These are phyloP conservation scores for Lactarius sp. DNA, from an alignment of 768 basidiomycete genomes.

Conservation along the genomic window DNA sequence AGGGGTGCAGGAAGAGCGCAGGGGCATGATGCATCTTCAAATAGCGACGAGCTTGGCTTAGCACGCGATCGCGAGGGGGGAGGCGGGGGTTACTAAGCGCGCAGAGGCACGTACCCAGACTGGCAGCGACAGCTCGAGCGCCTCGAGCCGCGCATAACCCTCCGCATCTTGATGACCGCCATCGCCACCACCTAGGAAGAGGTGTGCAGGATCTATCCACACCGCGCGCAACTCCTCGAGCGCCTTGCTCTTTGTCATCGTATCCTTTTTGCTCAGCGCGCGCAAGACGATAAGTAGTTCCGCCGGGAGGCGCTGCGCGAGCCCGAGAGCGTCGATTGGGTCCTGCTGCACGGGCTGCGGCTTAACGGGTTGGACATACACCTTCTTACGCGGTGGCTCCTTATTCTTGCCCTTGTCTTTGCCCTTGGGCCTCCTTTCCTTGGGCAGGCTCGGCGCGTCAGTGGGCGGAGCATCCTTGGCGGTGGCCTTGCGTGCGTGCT, in stretches of 20 bases:
- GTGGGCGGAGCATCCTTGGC: constrained; percentile 29
- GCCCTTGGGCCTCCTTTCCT: constrained; percentile 47
- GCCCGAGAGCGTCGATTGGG: constrained; percentile 80
- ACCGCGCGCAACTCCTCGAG: constrained; percentile 72
- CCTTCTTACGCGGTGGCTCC: constrained; percentile 76
- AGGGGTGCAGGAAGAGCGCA: constrained; percentile 63
- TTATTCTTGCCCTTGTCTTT: constrained; percentile 46
- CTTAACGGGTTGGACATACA: constrained; percentile 82
- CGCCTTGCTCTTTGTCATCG: constrained; percentile 75
- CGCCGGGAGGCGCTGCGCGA: constrained; percentile 68
- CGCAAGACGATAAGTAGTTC: constrained; percentile 80
- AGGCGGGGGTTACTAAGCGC: not conserved
- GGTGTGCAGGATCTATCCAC: constrained; percentile 56
- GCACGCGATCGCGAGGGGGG: not conserved
- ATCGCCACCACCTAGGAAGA: not conserved
- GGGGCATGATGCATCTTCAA: constrained; percentile 82
- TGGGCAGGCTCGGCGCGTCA: constrained; percentile 35
- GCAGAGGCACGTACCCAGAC: constrained; percentile 72
- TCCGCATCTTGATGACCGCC: constrained; percentile 34
- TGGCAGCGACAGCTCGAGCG: constrained; percentile 61
- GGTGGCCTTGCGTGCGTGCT: constrained; percentile 75
- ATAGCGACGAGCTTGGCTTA: not conserved
- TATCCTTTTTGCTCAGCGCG: constrained; percentile 84
- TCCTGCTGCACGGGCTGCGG: constrained; percentile 70
- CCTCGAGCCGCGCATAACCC: constrained; percentile 37